Conservation (phyloP, 208 protist genomes). For the Acanthamoeba royreba region DNA sequence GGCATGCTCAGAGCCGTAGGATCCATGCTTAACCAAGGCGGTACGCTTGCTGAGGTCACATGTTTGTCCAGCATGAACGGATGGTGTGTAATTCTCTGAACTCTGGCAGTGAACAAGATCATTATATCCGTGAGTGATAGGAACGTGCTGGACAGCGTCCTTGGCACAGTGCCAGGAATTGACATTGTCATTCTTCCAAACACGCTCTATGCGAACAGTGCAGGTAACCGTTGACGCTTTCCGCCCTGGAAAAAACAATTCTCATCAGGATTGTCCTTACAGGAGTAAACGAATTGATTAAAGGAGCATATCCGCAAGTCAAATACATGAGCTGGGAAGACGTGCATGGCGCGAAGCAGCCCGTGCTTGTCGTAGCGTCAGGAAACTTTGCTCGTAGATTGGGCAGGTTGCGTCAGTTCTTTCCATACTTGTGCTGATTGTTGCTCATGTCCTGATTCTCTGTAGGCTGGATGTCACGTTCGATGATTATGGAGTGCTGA, state of each 20-base stretch:
- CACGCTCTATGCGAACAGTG: background rate
- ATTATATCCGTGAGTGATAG: background rate
- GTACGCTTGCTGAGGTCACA: background rate
- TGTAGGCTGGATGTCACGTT: background rate
- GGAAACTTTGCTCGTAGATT: background rate
- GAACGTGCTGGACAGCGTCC: background rate
- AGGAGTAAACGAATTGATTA: background rate
- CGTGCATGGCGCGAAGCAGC: background rate
- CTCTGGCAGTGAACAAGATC: background rate
- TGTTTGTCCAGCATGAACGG: background rate
- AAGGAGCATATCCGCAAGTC: background rate
- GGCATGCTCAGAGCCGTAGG: background rate
- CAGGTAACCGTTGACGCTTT: background rate
- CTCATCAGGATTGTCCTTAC: background rate
- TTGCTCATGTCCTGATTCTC: background rate
- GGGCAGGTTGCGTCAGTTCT: background rate
- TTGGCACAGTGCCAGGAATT: background rate
- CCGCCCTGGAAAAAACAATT: background rate
- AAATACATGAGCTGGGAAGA: background rate
- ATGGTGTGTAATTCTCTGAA: background rate
- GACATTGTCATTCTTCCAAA: slow-evolving; percentile 8
- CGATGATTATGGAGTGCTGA: background rate
- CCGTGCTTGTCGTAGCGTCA: background rate
- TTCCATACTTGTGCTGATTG: background rate
- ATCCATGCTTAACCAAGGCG: background rate